Percentiles rank a stretch among this genome's conserved stretches.
phyloP scores from a whole-genome alignment of 2,329 filamentous ascomycete species.

The Curvularia eragrostidis region DNA sequence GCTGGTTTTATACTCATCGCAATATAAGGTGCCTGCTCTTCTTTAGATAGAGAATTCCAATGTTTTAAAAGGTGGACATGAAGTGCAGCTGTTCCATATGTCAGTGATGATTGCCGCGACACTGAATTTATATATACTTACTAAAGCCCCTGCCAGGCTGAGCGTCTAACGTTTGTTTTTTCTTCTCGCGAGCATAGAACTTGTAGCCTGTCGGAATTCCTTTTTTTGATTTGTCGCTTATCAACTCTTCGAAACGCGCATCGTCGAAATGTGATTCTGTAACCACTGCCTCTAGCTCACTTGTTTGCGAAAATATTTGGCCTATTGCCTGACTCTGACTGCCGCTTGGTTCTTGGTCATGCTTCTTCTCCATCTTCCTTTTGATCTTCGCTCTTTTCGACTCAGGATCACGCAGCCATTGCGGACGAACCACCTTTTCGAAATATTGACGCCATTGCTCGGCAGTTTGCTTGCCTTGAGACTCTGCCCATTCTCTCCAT shows the following conservation, averaged over 20 bases:
- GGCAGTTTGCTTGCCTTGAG: conserved; percentile 28
- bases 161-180: conserved; percentile 19
- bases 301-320: conserved; percentile 17
- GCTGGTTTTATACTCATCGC: conserved; percentile 20
- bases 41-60: conserved; percentile 28
- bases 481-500: conserved; percentile 37
- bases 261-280: conserved; percentile 12
- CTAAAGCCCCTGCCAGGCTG: conserved; percentile 23
- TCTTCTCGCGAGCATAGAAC: conserved; percentile 27
- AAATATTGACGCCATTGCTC: conserved; percentile 47
- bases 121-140: conserved; percentile 13
- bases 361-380: conserved; percentile 24
- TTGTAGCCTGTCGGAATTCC: conserved; percentile 23
- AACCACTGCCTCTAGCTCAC: background rate
- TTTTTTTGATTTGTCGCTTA: conserved; percentile 15
- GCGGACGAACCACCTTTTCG: conserved; percentile 42
- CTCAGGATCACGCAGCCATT: conserved; percentile 37
- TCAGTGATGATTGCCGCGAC: background rate
- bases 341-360: background rate
- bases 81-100: conserved; percentile 19
- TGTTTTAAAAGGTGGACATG: conserved; percentile 22
- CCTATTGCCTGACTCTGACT: conserved; percentile 17
- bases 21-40: conserved; percentile 30
- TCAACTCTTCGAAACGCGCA: conserved; percentile 20
- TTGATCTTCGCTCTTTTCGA: conserved; percentile 35